phyloP scores from a whole-genome alignment of 225 moss, liverwort and hornwort species.

The Marchantia polymorpha region DNA sequence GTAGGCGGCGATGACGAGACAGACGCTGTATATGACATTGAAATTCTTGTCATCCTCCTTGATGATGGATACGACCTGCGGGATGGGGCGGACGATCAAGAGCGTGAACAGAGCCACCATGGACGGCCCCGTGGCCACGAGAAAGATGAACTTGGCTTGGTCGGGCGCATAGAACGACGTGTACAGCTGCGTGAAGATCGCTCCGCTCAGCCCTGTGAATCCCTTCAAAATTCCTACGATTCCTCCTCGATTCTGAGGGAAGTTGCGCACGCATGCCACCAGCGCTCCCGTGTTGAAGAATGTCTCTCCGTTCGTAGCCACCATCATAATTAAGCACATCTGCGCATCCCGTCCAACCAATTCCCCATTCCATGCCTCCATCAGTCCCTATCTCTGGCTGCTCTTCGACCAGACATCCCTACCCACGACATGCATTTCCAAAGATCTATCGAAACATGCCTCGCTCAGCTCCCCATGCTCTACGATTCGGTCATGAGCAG shows the following conservation, averaged over 20 bases:
- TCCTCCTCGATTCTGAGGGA: conserved; percentile 75
- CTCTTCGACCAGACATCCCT: neutral
- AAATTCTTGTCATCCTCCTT: conserved; percentile 54
- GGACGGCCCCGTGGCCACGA: conserved; percentile 71
- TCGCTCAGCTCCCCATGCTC: neutral
- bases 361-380: neutral
- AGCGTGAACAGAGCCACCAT: conserved; percentile 61
- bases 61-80: conserved; percentile 19
- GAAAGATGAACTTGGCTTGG: conserved; percentile 78
- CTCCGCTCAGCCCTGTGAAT: conserved; percentile 82
- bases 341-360: conserved; percentile 18
- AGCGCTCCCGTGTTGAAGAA: conserved; percentile 93
- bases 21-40: conserved; percentile 62
- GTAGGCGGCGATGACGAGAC: conserved; percentile 68
- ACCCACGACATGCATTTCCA: neutral
- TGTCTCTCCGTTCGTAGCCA: conserved; percentile 81
- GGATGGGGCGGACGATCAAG: conserved; percentile 61
- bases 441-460: neutral
- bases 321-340: conserved; percentile 65
- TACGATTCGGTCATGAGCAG: too few relatives aligned
- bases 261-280: conserved; percentile 82
- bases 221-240: conserved; percentile 93
- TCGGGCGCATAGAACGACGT: conserved; percentile 78
- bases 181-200: conserved; percentile 81
- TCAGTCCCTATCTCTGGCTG: neutral